Base-by-base conservation (phyloP, 1,139 yeast genomes). In the Kodamaea sp. region DNA sequence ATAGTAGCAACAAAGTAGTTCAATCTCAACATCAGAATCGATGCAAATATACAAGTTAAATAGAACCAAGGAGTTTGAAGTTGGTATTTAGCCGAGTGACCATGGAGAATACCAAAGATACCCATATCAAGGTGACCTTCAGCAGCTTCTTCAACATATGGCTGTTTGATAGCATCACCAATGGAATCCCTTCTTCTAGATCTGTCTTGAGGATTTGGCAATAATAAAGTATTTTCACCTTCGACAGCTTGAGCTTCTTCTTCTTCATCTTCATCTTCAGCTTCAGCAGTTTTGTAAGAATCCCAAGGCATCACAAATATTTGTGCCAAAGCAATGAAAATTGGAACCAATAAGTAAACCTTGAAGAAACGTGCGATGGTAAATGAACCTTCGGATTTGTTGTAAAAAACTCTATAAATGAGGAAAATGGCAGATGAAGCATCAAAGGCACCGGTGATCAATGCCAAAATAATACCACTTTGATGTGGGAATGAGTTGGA, bases 1-100 rank as follows among this genome's bases (percentile, higher is more conserved):
- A 70, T 61, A 10, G 76, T 70, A 9, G 75, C 73, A 27, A 70
- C 75, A 52, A 70, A 70, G 47, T 70, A 70, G 54, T 70, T 70
- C 35, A 70, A 53, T 44, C 75, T 54, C 43, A 70, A 59, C 75
- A 70, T 70, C 53, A 63, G 71, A 34, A 70, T 59, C 35, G 70
- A 63, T 8, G 70, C 60, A 46, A 69, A 67, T 15, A 60, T 39
- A 42, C 71, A 62, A 60, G 67, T 62, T 35, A 70, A 57, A 44
- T 52, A 57, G 46, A 70, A 70, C 75, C 75, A 70, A 27, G 67
- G 67, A 4, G 74, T 67, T 32, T 53, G 57, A 46, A 70, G 50
- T 49, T 70, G 76, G 45, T 49, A 56, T 38, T 57, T 53, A n/a
- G 74, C 70, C 4, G 72, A 60, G 45, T 62, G 62, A 5, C 75